These are phyloP conservation scores for Erysimum pusillum DNA, from an alignment of 441 rosid species.

Conservation along the genomic window DNA sequence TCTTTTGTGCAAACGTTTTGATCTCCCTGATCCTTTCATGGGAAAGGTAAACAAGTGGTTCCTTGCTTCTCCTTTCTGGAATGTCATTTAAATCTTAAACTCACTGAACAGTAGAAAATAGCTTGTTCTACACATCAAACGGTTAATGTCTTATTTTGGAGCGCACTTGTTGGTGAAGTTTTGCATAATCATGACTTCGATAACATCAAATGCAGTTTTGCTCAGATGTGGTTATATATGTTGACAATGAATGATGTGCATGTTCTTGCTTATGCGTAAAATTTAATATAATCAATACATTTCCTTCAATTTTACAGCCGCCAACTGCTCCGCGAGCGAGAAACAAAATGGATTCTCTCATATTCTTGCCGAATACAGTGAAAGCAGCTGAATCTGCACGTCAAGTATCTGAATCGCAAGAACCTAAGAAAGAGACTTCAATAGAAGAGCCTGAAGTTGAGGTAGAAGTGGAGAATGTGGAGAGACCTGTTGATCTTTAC, in stretches of 20 bases:
- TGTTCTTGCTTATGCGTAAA: slow-evolving; percentile 10
- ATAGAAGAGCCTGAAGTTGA: slow-evolving; percentile 59
- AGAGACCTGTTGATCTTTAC: slow-evolving; percentile 97
- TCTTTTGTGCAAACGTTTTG: slow-evolving; percentile 96
- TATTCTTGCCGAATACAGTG: slow-evolving; percentile 77
- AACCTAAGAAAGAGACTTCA: slow-evolving; percentile 51
- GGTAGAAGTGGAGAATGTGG: slow-evolving; percentile 79
- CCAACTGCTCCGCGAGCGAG: slow-evolving; percentile 78
- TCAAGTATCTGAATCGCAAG: slow-evolving; percentile 49
- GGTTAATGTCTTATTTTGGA: background rate
- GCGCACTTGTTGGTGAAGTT: background rate
- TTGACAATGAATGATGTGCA: slow-evolving; percentile 7
- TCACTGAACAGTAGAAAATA: slow-evolving; percentile 3
- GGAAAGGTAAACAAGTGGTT: slow-evolving; percentile 75
- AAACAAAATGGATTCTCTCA: slow-evolving; percentile 90
- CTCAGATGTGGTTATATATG: slow-evolving; percentile 6
- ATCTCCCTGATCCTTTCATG: slow-evolving; percentile 90
- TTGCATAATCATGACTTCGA: slow-evolving; percentile 13
- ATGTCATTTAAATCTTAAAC: slow-evolving; percentile 2
- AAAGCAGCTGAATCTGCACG: slow-evolving; percentile 55
- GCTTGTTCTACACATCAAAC: background rate
- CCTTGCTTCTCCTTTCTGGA: slow-evolving; percentile 10
- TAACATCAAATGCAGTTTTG: background rate
- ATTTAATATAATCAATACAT: background rate
- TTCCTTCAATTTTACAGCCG: slow-evolving; percentile 57